Evolutionary conservation across 192 early-diverging fungal species (phyloP).

Genomic region (Dimargaris verticillata): DNA sequence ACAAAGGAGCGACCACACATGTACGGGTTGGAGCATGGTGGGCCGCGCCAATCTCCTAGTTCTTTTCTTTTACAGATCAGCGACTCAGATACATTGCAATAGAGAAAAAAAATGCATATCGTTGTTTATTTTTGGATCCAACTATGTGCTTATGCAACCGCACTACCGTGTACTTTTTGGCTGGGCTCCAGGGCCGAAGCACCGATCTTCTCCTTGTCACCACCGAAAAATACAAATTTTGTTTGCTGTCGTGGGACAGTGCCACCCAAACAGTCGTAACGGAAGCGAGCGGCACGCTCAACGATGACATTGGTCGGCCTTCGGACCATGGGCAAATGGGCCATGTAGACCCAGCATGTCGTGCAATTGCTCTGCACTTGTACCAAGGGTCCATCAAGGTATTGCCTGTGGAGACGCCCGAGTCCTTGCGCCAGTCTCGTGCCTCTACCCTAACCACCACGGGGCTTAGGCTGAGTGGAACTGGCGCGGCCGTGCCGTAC

Average conservation of each 20-base stretch:
- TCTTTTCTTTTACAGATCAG: no score
- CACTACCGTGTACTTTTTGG: no score
- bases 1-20: no score
- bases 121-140: no score
- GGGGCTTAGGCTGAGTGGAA: constrained; percentile 2
- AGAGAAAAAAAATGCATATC: no score
- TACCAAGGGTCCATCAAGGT: constrained; percentile 57
- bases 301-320: constrained; percentile 36
- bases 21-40: no score
- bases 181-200: constrained; percentile 20
- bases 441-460: background rate
- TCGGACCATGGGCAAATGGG: constrained; percentile 33
- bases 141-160: no score
- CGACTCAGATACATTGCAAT: no score
- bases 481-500: constrained; percentile 11
- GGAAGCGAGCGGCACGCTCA: constrained; percentile 42
- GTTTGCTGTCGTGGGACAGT: constrained; percentile 50
- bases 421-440: background rate
- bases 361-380: constrained; percentile 35
- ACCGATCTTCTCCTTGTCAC: constrained; percentile 52
- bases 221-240: constrained; percentile 49
- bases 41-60: no score
- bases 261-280: constrained; percentile 31
- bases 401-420: constrained; percentile 31
- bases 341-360: constrained; percentile 34